Conservation (phyloP, 31 red algal species). For the Odonthalia washingtoniensis region DNA sequence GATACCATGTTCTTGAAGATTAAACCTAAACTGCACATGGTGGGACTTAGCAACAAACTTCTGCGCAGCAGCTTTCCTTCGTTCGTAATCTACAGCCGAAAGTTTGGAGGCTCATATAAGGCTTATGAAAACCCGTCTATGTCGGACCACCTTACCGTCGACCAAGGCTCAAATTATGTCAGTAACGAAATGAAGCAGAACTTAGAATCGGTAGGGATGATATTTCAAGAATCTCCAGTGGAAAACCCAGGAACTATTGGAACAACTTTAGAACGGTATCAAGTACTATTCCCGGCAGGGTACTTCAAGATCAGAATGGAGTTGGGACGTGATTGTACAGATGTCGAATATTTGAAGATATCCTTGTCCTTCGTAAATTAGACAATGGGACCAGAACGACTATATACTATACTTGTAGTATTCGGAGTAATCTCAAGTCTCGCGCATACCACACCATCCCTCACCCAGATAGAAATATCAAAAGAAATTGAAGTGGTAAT, state of each 20-base stretch:
- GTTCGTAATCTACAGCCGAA: neutral
- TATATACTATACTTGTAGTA: no score
- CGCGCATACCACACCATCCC: no score
- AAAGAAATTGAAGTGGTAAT: no score
- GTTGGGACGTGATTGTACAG: neutral
- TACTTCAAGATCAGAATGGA: neutral
- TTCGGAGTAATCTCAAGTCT: no score
- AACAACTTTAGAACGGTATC: conserved; percentile 38
- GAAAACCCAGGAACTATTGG: conserved; percentile 30
- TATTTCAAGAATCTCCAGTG: neutral
- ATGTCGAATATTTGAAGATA: conserved; percentile 33
- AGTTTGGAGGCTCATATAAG: conserved; percentile 5
- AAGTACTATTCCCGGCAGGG: no score
- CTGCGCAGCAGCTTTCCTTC: conserved; percentile 13
- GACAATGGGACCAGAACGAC: no score
- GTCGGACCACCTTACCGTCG: conserved; percentile 2
- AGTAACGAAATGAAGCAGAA: neutral
- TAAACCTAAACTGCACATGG: conserved; percentile 16
- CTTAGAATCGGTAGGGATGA: neutral
- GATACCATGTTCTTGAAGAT: conserved; percentile 29
- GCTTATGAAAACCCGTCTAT: conserved; percentile 18
- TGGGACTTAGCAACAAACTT: conserved; percentile 44
- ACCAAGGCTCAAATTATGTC: conserved; percentile 35
- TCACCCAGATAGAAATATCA: no score
- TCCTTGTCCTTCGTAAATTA: no score